Evolutionary conservation across 2,329 filamentous ascomycete genomes (phyloP).

Genomic region (Lachnellula willkommii): DNA sequence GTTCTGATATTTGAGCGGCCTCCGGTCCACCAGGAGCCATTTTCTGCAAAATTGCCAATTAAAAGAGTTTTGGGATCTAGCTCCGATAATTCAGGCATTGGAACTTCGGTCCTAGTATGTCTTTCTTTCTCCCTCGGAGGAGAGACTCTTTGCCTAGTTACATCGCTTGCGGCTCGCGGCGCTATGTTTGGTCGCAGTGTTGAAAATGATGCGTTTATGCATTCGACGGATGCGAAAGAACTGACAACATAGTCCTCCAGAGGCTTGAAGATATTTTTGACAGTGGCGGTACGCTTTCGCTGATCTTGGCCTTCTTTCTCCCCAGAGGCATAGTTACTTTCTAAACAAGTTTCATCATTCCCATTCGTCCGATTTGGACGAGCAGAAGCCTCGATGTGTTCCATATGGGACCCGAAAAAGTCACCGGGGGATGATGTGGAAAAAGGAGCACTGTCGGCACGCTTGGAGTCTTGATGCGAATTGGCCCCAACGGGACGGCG

Average conservation of each 20-base stretch:
- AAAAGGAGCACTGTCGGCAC: slow-evolving; percentile 14
- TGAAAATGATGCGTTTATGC: slow-evolving; percentile 72
- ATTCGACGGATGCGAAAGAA: slow-evolving; percentile 64
- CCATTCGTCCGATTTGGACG: not conserved
- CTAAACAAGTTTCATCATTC: not conserved
- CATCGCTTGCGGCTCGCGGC: slow-evolving; percentile 27
- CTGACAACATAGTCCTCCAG: slow-evolving; percentile 72
- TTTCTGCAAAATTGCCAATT: slow-evolving; percentile 71
- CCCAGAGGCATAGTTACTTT: not conserved
- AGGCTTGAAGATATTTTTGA: slow-evolving; percentile 63
- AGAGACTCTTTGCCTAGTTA: slow-evolving; percentile 19
- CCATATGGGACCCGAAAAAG: slow-evolving; percentile 20
- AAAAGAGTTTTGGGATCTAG: slow-evolving; percentile 71
- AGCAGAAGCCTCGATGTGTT: slow-evolving; percentile 10
- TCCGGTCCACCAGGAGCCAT: slow-evolving; percentile 77
- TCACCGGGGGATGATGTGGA: slow-evolving; percentile 25
- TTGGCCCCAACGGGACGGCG: slow-evolving; percentile 4
- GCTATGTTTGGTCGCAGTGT: slow-evolving; percentile 40
- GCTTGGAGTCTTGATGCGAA: slow-evolving; percentile 1
- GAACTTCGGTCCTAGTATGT: slow-evolving; percentile 20
- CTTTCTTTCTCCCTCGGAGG: slow-evolving; percentile 32
- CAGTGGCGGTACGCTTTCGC: slow-evolving; percentile 32
- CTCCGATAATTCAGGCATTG: slow-evolving; percentile 55
- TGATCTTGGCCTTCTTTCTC: slow-evolving; percentile 27
- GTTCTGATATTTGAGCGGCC: slow-evolving; percentile 39